Conservation (phyloP, 1,284 basidiomycete genomes). For the Uromyces viciae-fabae region DNA sequence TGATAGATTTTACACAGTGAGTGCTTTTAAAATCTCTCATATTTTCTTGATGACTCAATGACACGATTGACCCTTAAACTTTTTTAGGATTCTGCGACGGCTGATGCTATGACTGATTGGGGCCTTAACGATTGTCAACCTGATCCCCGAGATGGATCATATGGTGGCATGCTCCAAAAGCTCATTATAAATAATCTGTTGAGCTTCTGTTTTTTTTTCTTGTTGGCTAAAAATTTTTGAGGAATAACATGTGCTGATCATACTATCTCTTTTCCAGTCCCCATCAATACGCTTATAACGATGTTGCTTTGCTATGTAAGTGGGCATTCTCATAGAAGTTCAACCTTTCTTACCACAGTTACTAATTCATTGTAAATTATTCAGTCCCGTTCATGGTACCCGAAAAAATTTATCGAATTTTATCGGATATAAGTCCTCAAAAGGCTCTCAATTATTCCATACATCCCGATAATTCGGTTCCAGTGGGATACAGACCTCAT, state of each 20-base stretch:
- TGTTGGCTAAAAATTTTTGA: neutral
- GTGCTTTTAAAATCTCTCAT: neutral
- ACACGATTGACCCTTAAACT: neutral
- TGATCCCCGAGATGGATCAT: conserved; percentile 28
- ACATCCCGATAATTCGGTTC: neutral
- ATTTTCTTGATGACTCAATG: neutral
- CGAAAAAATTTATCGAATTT: conserved; percentile 12
- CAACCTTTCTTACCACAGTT: no score
- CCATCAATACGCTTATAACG: conserved; percentile 35
- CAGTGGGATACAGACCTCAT: conserved; percentile 1
- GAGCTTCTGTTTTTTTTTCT: neutral
- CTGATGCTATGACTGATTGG: conserved; percentile 43
- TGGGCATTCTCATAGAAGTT: neutral
- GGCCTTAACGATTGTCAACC: conserved; percentile 39
- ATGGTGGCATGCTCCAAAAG: conserved; percentile 39
- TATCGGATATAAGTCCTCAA: conserved; percentile 26
- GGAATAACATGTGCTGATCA: neutral
- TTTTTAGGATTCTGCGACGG: conserved; percentile 40
- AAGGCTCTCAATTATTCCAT: conserved; percentile 42
- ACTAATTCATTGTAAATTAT: neutral
- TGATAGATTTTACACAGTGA: conserved; percentile 42
- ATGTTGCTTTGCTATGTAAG: conserved; percentile 42
- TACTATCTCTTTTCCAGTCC: conserved; percentile 5
- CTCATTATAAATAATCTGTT: conserved; percentile 36
- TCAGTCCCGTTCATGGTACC: conserved; percentile 41